Evolutionary conservation across 1,284 basidiomycete species (phyloP).

Genomic region (Cutaneotrichosporon sp.): DNA sequence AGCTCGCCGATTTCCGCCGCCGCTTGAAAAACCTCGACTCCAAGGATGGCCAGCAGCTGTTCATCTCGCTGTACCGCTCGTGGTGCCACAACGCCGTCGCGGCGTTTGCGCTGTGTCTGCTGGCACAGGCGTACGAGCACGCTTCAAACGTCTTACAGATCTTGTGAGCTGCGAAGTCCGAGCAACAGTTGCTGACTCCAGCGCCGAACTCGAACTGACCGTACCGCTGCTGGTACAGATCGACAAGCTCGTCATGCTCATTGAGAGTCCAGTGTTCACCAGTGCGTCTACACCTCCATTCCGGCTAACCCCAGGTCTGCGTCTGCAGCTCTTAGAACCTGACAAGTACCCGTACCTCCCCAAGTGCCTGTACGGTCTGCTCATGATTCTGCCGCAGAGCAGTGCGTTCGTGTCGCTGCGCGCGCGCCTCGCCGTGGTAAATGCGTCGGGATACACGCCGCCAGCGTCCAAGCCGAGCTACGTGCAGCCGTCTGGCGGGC

Average conservation of each 20-base stretch:
- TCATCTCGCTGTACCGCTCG: constrained; percentile 86
- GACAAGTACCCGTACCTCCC: constrained; percentile 93
- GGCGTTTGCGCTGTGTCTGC: constrained; percentile 88
- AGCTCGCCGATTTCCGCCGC: constrained; percentile 87
- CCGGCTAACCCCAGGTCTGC: constrained; percentile 62
- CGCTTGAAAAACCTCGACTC: constrained; percentile 88
- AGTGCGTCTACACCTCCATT: constrained; percentile 54
- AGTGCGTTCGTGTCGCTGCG: constrained; percentile 92
- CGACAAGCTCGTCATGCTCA: constrained; percentile 95
- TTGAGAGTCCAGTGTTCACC: constrained; percentile 97
- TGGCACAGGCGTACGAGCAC: constrained; percentile 98
- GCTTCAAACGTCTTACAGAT: constrained; percentile 95
- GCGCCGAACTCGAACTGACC: constrained; percentile 93
- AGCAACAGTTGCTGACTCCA: constrained; percentile 40
- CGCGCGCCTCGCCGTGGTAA: constrained; percentile 89
- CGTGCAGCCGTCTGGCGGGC: constrained; percentile 46
- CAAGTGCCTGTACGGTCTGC: constrained; percentile 93
- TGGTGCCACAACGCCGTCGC: constrained; percentile 99
- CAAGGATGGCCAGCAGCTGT: constrained; percentile 86
- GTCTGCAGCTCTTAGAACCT: constrained; percentile 92
- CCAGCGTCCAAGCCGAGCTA: constrained; percentile 17
- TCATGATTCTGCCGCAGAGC: constrained; percentile 97
- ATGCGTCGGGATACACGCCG: constrained; percentile 87
- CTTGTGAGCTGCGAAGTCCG: constrained; percentile 63
- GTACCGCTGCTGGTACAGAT: constrained; percentile 92